Evolutionary conservation across 768 basidiomycete species (phyloP), one percentile per base, ranked within the genome.

Genomic region (Holtermanniella nyarrowii): DNA sequence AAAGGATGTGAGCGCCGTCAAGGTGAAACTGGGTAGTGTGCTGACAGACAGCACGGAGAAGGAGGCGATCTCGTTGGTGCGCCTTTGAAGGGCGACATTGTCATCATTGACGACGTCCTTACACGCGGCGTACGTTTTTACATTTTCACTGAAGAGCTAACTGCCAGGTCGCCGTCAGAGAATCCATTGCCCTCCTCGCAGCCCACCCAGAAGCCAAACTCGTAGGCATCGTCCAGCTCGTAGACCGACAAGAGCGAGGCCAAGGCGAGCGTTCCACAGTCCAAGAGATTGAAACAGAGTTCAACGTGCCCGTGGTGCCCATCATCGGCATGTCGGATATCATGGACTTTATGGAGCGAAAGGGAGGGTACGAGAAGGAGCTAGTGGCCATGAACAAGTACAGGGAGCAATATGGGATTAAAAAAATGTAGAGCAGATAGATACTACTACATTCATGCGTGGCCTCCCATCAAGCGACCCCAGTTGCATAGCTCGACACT

Each of bases 51-150:
- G 69, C 93, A 99, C 62, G 93, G 93, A 3, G 93, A 99, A 70
- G 93, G 95, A 3, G 93, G 93, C 0, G 77, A 78, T 46, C 79
- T 93, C 66, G 89, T 99, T 55, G 95, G 93, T 20, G 82, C 84
- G 2, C 74, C 84, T 2, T 78, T 95, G n/a, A 74, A 78, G 48
- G 88, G 85, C 21, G 76, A 78, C 46, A 86, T 97, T 2, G 79
- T 97, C 46, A 79, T 97, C 42, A 76, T 97, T 26, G 93, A 99
- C 76, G 93, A 99, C 60, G 95, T 99, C 48, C 88, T 96, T 77
- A 97, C 95, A 1, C 55, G 62, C 44, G 72, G 71, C 12, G 63
- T 62, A 42, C 52, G 60, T 61, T 46, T 52, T 31, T 23, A 44
- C 44, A 27, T 26, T 16, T 43, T 7, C 41, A 16, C 24, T n/a